Base-by-base conservation (phyloP, 331 rosid species). In the Quercus lobata region DNA sequence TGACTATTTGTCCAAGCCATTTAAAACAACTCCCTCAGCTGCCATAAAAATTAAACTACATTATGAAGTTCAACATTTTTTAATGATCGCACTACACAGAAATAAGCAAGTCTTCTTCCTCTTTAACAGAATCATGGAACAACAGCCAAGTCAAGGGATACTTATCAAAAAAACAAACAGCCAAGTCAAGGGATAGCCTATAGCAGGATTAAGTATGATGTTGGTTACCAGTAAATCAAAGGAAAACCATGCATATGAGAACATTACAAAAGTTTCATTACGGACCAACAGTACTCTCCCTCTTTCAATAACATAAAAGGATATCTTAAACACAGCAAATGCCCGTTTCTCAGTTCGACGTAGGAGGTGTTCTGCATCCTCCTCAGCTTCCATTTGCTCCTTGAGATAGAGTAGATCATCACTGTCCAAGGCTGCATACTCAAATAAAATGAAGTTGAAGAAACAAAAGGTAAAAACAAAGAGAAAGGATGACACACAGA, bases 321-420 rank as follows among this genome's bases (percentile, higher is more conserved):
- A 95, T 95, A 95, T 95, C 93, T 95, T 95, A 83, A 95, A 95
- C 54, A 97, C 99, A 66, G 99, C 99, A 89, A 93, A 95, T 69
- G 99, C 98, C 55, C 99, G 88, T 82, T 93, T 95, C 86, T 95
- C 99, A 49, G 99, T 93, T 68, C 99, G 97, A 15, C 96, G 95
- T 71, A 95, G 93, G 83, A 95, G 98, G 84, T 97, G 97, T 25
- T 95, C 99, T 32, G 99, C 99, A 85, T 95, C 99, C 89, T 95
- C 99, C 91, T 95, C 99, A 2, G 99, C 99, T 87, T 95, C 99
- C 99, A 95, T 93, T 84, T 95, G 99, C 91, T 95, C 99, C 90
- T 95, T 95, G 83, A 95, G 98, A 90, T 95, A 95, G 77, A 95
- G 93, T 37, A 95, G 91, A 84, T 95, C 99, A 69, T 95, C 99